Conservation (phyloP, 225 moss, liverwort and hornwort genomes). For the Bryoerythrophyllum caledonicum region DNA sequence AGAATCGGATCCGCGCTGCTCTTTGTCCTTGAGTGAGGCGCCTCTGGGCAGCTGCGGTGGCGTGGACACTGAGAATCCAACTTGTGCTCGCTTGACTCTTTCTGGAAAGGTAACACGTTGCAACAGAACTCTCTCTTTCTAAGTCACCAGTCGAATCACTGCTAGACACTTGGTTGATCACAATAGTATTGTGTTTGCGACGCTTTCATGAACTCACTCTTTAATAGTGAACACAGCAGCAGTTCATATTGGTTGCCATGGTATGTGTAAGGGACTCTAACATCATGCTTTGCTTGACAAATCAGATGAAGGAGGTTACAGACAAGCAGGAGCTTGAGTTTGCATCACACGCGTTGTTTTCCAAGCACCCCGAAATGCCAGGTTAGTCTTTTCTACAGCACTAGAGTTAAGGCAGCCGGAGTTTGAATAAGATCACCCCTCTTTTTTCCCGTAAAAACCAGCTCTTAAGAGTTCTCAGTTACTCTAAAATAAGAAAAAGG, state of each 20-base stretch:
- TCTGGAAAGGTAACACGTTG: conserved; percentile 64
- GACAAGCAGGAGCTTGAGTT: conserved; percentile 65
- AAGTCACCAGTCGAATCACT: background rate
- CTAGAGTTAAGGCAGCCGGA: background rate
- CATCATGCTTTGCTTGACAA: conserved; percentile 8
- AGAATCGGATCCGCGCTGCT: conserved; percentile 84
- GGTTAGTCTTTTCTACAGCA: conserved; percentile 30
- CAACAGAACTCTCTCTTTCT: background rate
- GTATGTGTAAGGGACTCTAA: background rate
- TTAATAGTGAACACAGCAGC: background rate
- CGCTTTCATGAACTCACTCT: too few species aligned
- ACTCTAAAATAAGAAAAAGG: too few species aligned
- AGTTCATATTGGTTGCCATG: background rate
- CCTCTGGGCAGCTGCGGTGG: conserved; percentile 74
- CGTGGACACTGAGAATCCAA: conserved; percentile 81
- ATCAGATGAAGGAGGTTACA: conserved; percentile 63
- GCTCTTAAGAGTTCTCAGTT: too few species aligned
- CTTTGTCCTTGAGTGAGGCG: conserved; percentile 78
- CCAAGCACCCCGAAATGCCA: conserved; percentile 95
- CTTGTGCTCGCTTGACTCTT: conserved; percentile 91
- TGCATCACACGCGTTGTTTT: conserved; percentile 77
- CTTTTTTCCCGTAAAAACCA: too few species aligned
- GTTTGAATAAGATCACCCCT: background rate
- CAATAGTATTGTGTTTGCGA: too few species aligned
- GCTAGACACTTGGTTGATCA: too few species aligned